phyloP scores from a whole-genome alignment of 1,139 yeast genomes.

The Blastobotrys serpentis region DNA sequence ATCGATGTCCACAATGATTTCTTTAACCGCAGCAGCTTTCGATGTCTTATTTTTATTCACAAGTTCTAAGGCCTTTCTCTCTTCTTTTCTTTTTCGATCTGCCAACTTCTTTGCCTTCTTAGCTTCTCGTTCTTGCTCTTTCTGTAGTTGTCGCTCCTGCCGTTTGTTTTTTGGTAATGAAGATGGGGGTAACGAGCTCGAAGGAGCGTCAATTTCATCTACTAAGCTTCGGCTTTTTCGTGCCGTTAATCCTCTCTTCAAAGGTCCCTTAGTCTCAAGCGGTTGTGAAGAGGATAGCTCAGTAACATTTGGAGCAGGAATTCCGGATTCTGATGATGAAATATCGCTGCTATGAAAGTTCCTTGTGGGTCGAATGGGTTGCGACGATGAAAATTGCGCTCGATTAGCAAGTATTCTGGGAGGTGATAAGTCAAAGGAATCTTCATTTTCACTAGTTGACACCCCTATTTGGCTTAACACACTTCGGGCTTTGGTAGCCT shows the following conservation, averaged over 20 bases:
- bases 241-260: not conserved
- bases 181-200: not conserved
- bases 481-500: not conserved
- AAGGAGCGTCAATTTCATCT: not conserved
- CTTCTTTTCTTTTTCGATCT: slow-evolving; percentile 12
- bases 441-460: not conserved
- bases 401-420: not conserved
- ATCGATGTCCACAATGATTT: slow-evolving; percentile 24
- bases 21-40: slow-evolving; percentile 18
- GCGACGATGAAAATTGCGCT: not conserved
- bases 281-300: slow-evolving; percentile 1
- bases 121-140: slow-evolving; percentile 10
- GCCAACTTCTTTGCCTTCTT: not conserved
- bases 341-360: not conserved
- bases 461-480: not conserved
- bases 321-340: not conserved
- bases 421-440: not conserved
- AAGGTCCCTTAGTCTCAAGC: not conserved
- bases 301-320: not conserved
- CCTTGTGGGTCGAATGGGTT: not conserved
- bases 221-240: not conserved
- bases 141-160: not conserved
- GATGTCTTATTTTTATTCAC: slow-evolving; percentile 11
- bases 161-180: not conserved
- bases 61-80: slow-evolving; percentile 12